Evolutionary conservation across 176 grass and related monocot species (phyloP), one percentile per base, ranked within the genome.

Genomic region (Triticum dicoccoides): DNA sequence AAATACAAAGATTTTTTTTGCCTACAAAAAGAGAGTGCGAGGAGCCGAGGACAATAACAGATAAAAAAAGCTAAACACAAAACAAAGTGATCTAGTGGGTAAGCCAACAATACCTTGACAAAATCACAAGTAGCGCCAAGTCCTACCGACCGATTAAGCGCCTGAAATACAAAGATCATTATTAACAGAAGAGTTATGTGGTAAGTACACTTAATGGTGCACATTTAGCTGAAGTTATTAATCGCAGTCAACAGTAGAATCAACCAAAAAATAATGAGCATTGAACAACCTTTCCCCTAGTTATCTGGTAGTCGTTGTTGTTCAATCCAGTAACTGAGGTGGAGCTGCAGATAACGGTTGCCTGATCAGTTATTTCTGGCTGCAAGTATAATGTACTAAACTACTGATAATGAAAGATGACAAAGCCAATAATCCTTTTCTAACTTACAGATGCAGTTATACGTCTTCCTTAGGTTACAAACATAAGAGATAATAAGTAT

Each of bases 301-400:
- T 79, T 84, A 99, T 97, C 85, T 99, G 97, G 80, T 99, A 97
- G 27, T 97, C 94, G 23, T 97, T 99, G 80, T 97, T 97, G 86
- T 97, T 97, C 83, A 99, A 88, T 83, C 97, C 97, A 83, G 81
- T 96, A 90, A 99, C 85, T 83, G 94, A 99, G 68, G 97, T 88
- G 54, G 74, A 92, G 71, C 97, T 99, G 92, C 90, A 91, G 29
- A n/a, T 76, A 91, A 91, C 25, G 6, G 54, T 59, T 41, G 51
- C 54, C 34, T 74, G 13, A 81, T 65, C 27, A 81, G 56, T 81
- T 59, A 25, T 87, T 24, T 71, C 9, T 27, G 24, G 51, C 24
- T 71, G 25, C 56, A 62, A 34, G 15, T n/a, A 49, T 47, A 84
- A 84, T 84, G 35, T 65, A 76, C 14, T 58, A 6, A 58, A 58